Evolutionary conservation across 1,284 basidiomycete species (phyloP).

Genomic region (Ganoderma lucidum): DNA sequence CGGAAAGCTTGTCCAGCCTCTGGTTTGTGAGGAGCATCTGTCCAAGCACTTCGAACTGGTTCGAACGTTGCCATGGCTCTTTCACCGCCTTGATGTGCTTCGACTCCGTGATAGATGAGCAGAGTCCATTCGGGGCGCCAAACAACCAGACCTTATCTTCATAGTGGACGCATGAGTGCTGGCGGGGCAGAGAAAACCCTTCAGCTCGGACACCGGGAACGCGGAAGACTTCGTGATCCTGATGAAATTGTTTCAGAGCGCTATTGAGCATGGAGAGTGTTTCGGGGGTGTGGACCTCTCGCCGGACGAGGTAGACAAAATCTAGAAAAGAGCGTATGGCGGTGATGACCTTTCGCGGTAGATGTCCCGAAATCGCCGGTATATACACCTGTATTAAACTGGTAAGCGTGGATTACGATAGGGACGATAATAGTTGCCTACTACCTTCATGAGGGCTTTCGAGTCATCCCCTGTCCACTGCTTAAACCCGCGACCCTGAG

Average conservation of each 20-base stretch:
- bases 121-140: slow-evolving; percentile 37
- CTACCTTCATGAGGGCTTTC: slow-evolving; percentile 36
- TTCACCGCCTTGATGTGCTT: slow-evolving; percentile 39
- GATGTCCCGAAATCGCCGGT: no score
- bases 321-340: slow-evolving; percentile 29
- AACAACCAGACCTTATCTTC: slow-evolving; percentile 23
- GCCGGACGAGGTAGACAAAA: slow-evolving; percentile 34
- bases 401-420: no score
- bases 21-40: slow-evolving; percentile 39
- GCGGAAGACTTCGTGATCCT: slow-evolving; percentile 26
- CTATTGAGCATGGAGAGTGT: slow-evolving; percentile 16
- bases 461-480: slow-evolving; percentile 36
- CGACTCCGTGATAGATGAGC: slow-evolving; percentile 37
- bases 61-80: slow-evolving; percentile 36
- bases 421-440: no score
- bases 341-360: slow-evolving; percentile 26
- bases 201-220: slow-evolving; percentile 21
- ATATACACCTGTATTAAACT: no score
- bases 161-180: slow-evolving; percentile 35
- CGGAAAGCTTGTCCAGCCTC: slow-evolving; percentile 32
- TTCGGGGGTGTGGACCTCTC: background rate
- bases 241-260: slow-evolving; percentile 22
- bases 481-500: slow-evolving; percentile 23
- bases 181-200: slow-evolving; percentile 33
- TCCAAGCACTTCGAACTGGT: slow-evolving; percentile 28